Base-by-base conservation (phyloP, 495 filamentous ascomycete species). In the Niebla homalea region DNA sequence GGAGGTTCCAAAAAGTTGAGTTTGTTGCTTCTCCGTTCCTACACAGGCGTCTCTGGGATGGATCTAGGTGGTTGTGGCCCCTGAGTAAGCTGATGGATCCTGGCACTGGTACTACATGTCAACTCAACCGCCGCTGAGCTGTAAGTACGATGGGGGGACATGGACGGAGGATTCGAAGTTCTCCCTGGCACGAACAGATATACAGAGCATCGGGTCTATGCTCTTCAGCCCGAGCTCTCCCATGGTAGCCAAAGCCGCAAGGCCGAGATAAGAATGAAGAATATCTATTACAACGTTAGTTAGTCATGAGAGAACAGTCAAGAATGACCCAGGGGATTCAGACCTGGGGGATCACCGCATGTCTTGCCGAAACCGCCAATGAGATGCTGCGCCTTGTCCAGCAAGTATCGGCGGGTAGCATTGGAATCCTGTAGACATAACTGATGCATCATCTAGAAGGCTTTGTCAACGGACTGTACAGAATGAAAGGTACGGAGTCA, bases 351-450 rank as follows among this genome's bases (percentile, higher is more conserved):
- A 50, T 85, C 80, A 23, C 85, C 85, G 0, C 87, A 81, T 10
- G 75, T 61, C 59, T 98, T 97, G 4, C 82, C 82, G 66, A 97
- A 96, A 0, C 92, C 92, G 43, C 92, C 92, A 16, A 95, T 80
- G 20, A 78, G 58, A 63, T 98, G 92, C 58, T 96, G 89, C n/a
- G 86, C 90, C 61, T 85, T 85, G 25, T 84, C 83, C 0, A 96
- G 69, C 15, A 97, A 70, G 64, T 94, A 97, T 47, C 76, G 73
- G 12, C 86, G 77, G 23, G 83, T 76, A 8, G 78, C 71, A 19
- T 62, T 64, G 8, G 66, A 64, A 44, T 85, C 73, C 36, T 90
- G 65, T 20, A 94, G 64, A 10, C 71, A 55, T 12, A 75, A 62
- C 46, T 77, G 70, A 20, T 79, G 74, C 15, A 97, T 72, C 55